Base-by-base conservation (phyloP, 495 filamentous ascomycete genomes). In the Talaromyces wortmannii region DNA sequence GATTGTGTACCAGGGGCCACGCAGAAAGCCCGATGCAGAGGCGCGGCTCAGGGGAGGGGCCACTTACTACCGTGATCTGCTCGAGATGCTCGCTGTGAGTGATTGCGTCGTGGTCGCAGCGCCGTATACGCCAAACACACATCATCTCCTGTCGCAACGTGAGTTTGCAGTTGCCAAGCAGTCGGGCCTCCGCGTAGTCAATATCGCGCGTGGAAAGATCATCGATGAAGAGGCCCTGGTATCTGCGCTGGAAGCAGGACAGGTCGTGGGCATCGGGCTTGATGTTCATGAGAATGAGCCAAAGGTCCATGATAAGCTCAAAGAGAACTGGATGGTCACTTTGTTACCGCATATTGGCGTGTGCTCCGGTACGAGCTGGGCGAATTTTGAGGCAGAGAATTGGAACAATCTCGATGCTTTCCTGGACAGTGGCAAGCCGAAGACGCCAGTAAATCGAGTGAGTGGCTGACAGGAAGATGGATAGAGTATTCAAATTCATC, bases 51-150 rank as follows among this genome's bases (percentile, higher is more conserved):
- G 15, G 30, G 32, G 32, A 36, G 49, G 49, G 11, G 49, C 49
- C 31, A 11, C 5, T 13, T 51, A 36, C n/a, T 42, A 51, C 17
- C 49, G 3, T 36, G 30, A 33, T 51, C 49, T 51, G 32, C 31
- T 36, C 49, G 30, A 33, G 49, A 33, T 51, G 31, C 49, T 51
- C 49, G 23, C 40, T n/a, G 36, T 53, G 51, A 36, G 12, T 31
- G 88, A 91, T 63, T 88, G 85, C 61, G 74, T 87, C 2, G 70
- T 89, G 12, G 72, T 92, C 12, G 84, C 85, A 36, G 84, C 84
- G 2, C 85, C 87, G 3, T 83, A 83, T 36, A 77, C 72, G 7
- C 49, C 49, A 33, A 31, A n/a, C 10, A 51, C 49, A 40, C 49
- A 51, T 42, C 49, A 51, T 42, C 32, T 51, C 15, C 30, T 51